These are phyloP conservation scores for Borovskyia barvae DNA, from an alignment of 208 protist species.

Conservation along the genomic window DNA sequence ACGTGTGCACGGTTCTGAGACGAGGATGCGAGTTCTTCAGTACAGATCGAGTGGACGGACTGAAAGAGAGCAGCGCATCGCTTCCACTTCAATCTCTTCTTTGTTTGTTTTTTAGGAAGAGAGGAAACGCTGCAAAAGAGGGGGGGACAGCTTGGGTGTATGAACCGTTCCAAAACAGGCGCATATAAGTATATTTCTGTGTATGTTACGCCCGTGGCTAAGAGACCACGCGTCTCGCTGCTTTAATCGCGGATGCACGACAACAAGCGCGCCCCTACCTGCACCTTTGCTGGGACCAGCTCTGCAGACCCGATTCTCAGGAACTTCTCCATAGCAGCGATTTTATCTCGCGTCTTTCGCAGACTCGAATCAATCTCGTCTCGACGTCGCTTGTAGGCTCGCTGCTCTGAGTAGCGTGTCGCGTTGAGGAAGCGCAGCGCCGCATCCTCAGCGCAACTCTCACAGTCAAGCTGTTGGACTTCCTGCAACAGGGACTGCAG, in stretches of 20 bases:
- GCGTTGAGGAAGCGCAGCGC: slow-evolving; percentile 30
- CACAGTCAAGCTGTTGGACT: slow-evolving; percentile 16
- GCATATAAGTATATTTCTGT: too few relatives aligned
- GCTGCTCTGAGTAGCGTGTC: slow-evolving; percentile 36
- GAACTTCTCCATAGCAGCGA: slow-evolving; percentile 35
- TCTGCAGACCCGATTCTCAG: slow-evolving; percentile 3
- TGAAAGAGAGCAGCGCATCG: neutral
- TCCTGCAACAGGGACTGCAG: slow-evolving; percentile 18
- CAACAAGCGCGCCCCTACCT: neutral
- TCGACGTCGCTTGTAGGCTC: slow-evolving; percentile 23
- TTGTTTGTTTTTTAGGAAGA: neutral
- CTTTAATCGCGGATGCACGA: too few relatives aligned
- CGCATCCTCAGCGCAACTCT: slow-evolving; percentile 6
- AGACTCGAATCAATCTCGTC: slow-evolving; percentile 20
- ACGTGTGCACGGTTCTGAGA: too few relatives aligned
- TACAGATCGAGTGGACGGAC: neutral
- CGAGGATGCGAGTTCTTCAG: neutral
- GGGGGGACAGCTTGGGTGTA: too few relatives aligned
- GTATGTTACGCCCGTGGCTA: too few relatives aligned
- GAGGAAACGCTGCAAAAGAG: neutral
- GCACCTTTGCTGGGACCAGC: neutral
- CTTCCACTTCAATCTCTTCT: neutral
- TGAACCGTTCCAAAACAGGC: too few relatives aligned
- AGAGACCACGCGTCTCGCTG: too few relatives aligned
- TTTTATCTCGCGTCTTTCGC: slow-evolving; percentile 23